phyloP scores from a whole-genome alignment of 345 rosid genomes.

The Noccaea bulbosa region DNA sequence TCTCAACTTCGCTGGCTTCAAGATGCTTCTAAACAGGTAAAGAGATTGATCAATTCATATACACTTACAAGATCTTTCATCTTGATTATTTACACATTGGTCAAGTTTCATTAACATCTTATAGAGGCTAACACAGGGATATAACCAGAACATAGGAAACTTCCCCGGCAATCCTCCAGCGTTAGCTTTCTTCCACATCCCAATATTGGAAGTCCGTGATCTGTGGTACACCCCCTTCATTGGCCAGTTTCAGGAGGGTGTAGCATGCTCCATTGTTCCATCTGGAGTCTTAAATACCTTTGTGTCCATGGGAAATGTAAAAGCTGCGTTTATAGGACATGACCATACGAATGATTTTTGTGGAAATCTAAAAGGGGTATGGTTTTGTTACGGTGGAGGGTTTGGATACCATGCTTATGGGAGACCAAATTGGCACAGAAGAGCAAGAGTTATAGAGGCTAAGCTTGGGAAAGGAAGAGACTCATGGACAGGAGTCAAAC shows the following conservation, averaged over 20 bases:
- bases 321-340: slow-evolving; percentile 85
- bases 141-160: slow-evolving; percentile 36
- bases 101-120: slow-evolving; percentile 49
- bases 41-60: no score
- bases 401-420: slow-evolving; percentile 94
- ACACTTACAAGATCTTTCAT: neutral
- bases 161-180: slow-evolving; percentile 46
- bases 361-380: slow-evolving; percentile 71
- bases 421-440: slow-evolving; percentile 67
- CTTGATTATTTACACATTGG: slow-evolving; percentile 25
- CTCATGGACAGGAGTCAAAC: slow-evolving; percentile 68
- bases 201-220: slow-evolving; percentile 69
- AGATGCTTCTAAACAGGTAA: slow-evolving; percentile 46
- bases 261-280: slow-evolving; percentile 72
- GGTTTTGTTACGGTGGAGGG: slow-evolving; percentile 98
- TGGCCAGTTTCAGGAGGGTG: slow-evolving; percentile 78
- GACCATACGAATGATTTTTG: slow-evolving; percentile 91
- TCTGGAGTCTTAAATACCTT: slow-evolving; percentile 67
- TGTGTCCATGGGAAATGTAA: slow-evolving; percentile 77
- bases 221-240: slow-evolving; percentile 57
- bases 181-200: slow-evolving; percentile 84
- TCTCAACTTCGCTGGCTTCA: slow-evolving; percentile 86
- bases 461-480: slow-evolving; percentile 60
- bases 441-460: slow-evolving; percentile 72
- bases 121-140: slow-evolving; percentile 50